phyloP scores from a whole-genome alignment of 345 rosid species.

The Limnanthes douglasii region DNA sequence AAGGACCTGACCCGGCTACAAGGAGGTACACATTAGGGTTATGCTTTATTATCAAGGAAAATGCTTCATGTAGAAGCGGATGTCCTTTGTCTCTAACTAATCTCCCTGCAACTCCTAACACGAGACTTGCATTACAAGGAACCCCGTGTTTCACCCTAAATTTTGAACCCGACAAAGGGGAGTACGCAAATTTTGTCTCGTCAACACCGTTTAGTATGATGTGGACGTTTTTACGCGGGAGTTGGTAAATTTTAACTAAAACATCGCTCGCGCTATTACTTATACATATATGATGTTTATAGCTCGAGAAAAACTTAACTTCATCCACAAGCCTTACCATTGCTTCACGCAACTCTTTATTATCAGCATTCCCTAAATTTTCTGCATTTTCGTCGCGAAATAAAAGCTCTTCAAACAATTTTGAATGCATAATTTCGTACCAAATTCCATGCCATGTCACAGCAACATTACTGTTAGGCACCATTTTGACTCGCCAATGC shows the following conservation, averaged over 20 bases:
- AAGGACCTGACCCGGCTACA: slow-evolving; percentile 71
- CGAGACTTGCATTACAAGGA: slow-evolving; percentile 17
- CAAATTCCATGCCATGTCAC: slow-evolving; percentile 76
- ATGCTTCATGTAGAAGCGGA: slow-evolving; percentile 44
- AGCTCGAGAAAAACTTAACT: slow-evolving; percentile 43
- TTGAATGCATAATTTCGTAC: slow-evolving; percentile 71
- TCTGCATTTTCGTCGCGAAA: background rate
- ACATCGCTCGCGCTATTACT: slow-evolving; percentile 57
- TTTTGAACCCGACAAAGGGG: slow-evolving; percentile 19
- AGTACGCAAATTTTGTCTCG: slow-evolving; percentile 22
- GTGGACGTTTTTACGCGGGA: slow-evolving; percentile 38
- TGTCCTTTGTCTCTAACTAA: slow-evolving; percentile 74
- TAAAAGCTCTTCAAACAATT: slow-evolving; percentile 46
- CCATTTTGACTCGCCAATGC: slow-evolving; percentile 40
- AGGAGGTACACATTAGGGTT: slow-evolving; percentile 26
- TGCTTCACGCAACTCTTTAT: slow-evolving; percentile 40
- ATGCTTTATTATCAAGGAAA: slow-evolving; percentile 18
- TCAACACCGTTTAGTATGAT: slow-evolving; percentile 71
- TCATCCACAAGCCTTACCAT: slow-evolving; percentile 45
- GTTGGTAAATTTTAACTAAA: slow-evolving; percentile 42
- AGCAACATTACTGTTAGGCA: slow-evolving; percentile 23
- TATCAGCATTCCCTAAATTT: slow-evolving; percentile 6
- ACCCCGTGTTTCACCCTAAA: slow-evolving; percentile 30
- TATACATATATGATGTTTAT: slow-evolving; percentile 45
- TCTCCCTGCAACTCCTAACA: slow-evolving; percentile 65